Evolutionary conservation across 352 stramenopile genomes (phyloP).

Genomic region (Hyaloperonospora brassicae): DNA sequence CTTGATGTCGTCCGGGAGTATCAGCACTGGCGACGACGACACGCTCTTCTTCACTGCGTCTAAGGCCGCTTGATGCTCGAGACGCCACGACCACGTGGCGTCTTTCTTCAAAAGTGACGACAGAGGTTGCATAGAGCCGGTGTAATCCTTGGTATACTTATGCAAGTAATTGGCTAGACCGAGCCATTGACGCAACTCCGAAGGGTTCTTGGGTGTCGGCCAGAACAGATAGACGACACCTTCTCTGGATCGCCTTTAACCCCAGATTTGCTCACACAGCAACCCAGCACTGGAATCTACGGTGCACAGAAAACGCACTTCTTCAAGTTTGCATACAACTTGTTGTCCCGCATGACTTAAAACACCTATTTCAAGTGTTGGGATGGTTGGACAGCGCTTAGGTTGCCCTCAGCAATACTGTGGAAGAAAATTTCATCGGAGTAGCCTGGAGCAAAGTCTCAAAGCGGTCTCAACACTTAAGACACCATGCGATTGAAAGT

Average conservation of each 20-base stretch:
- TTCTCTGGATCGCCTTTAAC: constrained; percentile 18
- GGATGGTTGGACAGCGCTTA: constrained; percentile 6
- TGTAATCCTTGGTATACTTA: constrained; percentile 18
- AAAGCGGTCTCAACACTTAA: not conserved
- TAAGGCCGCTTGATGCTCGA: not conserved
- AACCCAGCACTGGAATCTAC: constrained; percentile 22
- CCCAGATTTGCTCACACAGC: constrained; percentile 8
- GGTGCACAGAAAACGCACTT: constrained; percentile 22
- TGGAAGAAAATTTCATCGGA: not conserved
- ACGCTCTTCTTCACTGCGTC: not conserved
- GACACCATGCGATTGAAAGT: constrained; percentile 1
- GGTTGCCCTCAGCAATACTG: not conserved
- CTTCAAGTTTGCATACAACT: constrained; percentile 21
- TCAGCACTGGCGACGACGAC: not conserved
- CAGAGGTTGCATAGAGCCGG: constrained; percentile 4
- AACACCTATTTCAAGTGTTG: constrained; percentile 16
- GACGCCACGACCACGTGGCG: not conserved
- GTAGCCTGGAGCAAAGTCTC: not conserved
- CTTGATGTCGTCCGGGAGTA: constrained; percentile 1
- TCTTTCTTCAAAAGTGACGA: not conserved
- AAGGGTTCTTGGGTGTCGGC: constrained; percentile 2
- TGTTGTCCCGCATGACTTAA: constrained; percentile 14
- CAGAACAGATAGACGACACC: constrained; percentile 13
- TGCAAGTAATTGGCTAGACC: constrained; percentile 19
- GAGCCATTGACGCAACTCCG: constrained; percentile 12